A percentile compares a stretch with the other conserved stretches of the same genome.
These are phyloP conservation scores for Beauveria sp. DNA, from an alignment of 2,329 filamentous ascomycete genomes.

Conservation along the genomic window DNA sequence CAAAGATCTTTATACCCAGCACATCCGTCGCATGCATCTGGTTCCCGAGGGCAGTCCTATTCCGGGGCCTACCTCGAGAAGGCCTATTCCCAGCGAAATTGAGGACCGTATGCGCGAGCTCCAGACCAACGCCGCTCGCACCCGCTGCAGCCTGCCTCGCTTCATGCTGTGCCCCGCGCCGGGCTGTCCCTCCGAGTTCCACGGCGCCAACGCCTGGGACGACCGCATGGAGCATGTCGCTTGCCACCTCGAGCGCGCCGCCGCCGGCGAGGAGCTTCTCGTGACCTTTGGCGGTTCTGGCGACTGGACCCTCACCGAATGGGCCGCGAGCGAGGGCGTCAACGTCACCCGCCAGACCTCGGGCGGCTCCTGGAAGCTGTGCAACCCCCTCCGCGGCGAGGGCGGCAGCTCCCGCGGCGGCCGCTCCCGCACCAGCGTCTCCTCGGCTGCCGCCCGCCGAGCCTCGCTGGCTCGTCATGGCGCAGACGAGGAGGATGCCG, in stretches of 20 bases:
- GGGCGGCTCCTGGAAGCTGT: conserved; percentile 26
- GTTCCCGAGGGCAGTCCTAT: conserved; percentile 32
- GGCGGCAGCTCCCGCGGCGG: conserved; percentile 10
- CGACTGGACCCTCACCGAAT: conserved; percentile 32
- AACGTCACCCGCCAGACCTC: conserved; percentile 25
- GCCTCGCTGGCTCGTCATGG: not conserved
- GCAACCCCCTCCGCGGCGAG: conserved; percentile 21
- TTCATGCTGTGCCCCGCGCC: conserved; percentile 53
- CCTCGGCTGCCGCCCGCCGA: not conserved
- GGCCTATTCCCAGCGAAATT: conserved; percentile 26
- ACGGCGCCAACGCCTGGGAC: conserved; percentile 63
- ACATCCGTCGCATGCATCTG: conserved; percentile 78
- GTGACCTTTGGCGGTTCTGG: conserved; percentile 31
- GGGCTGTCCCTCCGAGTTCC: conserved; percentile 54
- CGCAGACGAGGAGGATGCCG: conserved; percentile 20
- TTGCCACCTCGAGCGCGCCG: conserved; percentile 58
- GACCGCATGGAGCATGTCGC: conserved; percentile 82
- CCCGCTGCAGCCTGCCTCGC: conserved; percentile 54
- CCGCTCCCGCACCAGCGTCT: conserved; percentile 1
- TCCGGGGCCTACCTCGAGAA: conserved; percentile 25
- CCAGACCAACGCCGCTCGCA: conserved; percentile 50
- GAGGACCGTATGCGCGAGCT: conserved; percentile 49
- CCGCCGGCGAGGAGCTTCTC: conserved; percentile 17
- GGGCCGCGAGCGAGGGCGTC: conserved; percentile 31
- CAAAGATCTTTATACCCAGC: conserved; percentile 86